Conservation (phyloP, 805 yeast genomes). For the Sporopachydermia quercuum region DNA sequence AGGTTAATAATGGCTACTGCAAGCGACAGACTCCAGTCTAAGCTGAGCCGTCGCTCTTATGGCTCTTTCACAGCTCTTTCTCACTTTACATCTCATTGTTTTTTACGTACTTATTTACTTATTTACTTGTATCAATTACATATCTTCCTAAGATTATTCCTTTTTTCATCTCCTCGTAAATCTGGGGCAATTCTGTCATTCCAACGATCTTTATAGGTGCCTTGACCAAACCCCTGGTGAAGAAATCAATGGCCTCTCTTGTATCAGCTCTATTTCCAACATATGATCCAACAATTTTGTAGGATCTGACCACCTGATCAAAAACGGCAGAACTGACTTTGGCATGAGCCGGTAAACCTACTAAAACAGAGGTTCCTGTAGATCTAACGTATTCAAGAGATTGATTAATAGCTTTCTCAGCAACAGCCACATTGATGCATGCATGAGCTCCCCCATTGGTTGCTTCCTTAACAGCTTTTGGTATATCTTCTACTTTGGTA, state of each 20-base stretch:
- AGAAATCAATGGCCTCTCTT: conserved; percentile 51
- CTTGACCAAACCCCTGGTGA: conserved; percentile 46
- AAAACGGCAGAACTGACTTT: conserved; percentile 30
- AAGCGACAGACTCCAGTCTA: too few species aligned
- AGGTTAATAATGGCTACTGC: too few species aligned
- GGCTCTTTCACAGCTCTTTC: too few species aligned
- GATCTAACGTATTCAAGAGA: conserved; percentile 38
- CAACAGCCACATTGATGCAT: conserved; percentile 50
- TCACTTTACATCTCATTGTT: too few species aligned
- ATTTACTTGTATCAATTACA: too few species aligned
- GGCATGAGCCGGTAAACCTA: conserved; percentile 45
- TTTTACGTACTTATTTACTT: too few species aligned
- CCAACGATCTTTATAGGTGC: conserved; percentile 50
- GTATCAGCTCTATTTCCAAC: conserved; percentile 38
- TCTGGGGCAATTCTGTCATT: conserved; percentile 35
- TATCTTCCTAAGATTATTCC: conserved; percentile 26
- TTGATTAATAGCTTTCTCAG: conserved; percentile 35
- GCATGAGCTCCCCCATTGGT: conserved; percentile 43
- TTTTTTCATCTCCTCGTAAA: conserved; percentile 40
- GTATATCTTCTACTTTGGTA: conserved; percentile 27
- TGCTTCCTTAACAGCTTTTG: conserved; percentile 23
- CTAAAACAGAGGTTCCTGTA: conserved; percentile 46
- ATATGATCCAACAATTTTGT: conserved; percentile 32
- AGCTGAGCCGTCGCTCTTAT: too few species aligned
- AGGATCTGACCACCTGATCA: conserved; percentile 33